A percentile compares a stretch with the other conserved stretches of the same genome.
Conservation (phyloP, 495 filamentous ascomycete species). For the Trichoderma reesei region DNA sequence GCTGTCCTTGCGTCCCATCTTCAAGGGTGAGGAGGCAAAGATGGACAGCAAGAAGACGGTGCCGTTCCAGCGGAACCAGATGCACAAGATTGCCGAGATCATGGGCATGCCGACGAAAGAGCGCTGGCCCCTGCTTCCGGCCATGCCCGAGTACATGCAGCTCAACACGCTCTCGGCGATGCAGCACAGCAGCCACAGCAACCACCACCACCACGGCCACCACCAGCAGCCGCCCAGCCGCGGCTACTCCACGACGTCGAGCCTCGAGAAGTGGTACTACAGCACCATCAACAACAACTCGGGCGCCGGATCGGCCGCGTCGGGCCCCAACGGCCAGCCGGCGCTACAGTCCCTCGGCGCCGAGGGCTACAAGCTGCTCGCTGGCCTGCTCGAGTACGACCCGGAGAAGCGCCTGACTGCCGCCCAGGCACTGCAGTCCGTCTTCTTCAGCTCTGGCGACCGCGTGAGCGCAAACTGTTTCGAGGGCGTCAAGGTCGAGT, state of each 20-base stretch:
- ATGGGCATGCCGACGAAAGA: constrained; percentile 85
- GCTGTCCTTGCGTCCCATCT: constrained; percentile 82
- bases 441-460: constrained; percentile 66
- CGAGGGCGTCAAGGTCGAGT: constrained; percentile 74
- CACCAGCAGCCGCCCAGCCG: constrained; percentile 38
- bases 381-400: constrained; percentile 82
- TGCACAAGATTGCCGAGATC: constrained; percentile 97
- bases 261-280: constrained; percentile 50
- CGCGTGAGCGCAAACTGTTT: constrained; percentile 75
- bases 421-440: constrained; percentile 71
- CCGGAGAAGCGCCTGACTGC: constrained; percentile 82
- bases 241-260: constrained; percentile 19
- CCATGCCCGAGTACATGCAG: constrained; percentile 74
- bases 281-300: constrained; percentile 37
- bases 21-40: constrained; percentile 98
- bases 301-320: not conserved
- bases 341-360: constrained; percentile 47
- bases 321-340: constrained; percentile 19
- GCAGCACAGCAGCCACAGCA: constrained; percentile 29
- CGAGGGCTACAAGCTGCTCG: constrained; percentile 72
- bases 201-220: constrained; percentile 33
- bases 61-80: constrained; percentile 94
- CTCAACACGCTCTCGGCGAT: constrained; percentile 38
- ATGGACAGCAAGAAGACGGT: constrained; percentile 97
- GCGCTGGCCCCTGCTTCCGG: constrained; percentile 69